Percentiles rank a stretch among this genome's conserved stretches.
Conservation (phyloP, 345 rosid species). For the Litchi chinensis region DNA sequence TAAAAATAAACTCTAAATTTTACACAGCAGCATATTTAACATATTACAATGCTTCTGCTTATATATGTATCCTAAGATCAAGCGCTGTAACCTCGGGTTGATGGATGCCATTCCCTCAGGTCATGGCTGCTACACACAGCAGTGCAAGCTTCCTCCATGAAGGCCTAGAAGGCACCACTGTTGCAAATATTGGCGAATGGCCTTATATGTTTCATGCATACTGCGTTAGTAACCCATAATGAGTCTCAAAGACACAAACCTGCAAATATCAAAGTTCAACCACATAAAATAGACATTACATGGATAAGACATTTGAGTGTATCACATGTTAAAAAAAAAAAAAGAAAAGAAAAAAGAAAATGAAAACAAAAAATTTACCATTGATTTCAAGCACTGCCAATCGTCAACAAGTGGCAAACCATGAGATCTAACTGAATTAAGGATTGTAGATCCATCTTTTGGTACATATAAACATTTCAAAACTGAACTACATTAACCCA, state of each 20-base stretch:
- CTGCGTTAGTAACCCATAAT: constrained; percentile 80
- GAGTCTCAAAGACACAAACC: constrained; percentile 75
- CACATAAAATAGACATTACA: not conserved
- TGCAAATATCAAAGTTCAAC: constrained; percentile 12
- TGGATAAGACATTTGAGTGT: not conserved
- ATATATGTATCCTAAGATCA: constrained; percentile 25
- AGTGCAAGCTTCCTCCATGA: constrained; percentile 64
- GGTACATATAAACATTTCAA: constrained; percentile 86
- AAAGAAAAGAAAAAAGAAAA: too few species aligned
- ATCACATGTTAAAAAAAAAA: too few species aligned
- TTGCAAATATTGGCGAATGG: constrained; percentile 91
- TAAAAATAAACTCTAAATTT: not conserved
- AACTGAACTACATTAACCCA: too few species aligned
- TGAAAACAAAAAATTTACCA: constrained; percentile 50
- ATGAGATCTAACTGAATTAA: constrained; percentile 45
- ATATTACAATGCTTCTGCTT: not conserved
- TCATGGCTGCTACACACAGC: constrained; percentile 53
- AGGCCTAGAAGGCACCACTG: constrained; percentile 42
- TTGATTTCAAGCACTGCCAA: constrained; percentile 83
- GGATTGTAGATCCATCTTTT: constrained; percentile 30
- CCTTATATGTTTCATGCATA: constrained; percentile 98
- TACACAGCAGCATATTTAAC: not conserved
- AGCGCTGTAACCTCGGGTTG: constrained; percentile 69
- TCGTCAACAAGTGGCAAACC: constrained; percentile 73
- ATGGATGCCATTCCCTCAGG: constrained; percentile 44